Base-by-base conservation (phyloP, 768 basidiomycete species). In the Podaxis sp. region DNA sequence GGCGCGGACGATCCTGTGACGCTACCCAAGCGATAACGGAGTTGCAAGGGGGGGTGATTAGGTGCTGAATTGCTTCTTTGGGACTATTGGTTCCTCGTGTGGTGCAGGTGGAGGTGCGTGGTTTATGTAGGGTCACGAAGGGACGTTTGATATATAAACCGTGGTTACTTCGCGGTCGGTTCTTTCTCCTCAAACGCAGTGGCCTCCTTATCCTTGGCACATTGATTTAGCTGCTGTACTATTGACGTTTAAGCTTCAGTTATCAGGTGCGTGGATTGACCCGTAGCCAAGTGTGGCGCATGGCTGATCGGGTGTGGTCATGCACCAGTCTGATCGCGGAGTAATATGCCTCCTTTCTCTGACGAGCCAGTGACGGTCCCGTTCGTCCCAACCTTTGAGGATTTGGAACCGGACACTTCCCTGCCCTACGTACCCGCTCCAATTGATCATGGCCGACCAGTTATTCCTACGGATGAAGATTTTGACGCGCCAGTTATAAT, bases 391-490 rank as follows among this genome's bases (percentile, higher is more conserved):
- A 24, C 15, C n/a, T 52, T 52, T 17, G 59, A 60, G 47, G 59
- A 43, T 22, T 12, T 17, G 7, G 43, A 49, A 33, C 17, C 5
- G 6, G 15, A n/a, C n/a, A 27, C 3, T 11, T 37, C 13, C 25
- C 37, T 12, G 2, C 41, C 29, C 27, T 1, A 37, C 49, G 54
- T 55, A 38, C 54, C 27, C 33, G 25, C 19, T 46, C 25, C 60
- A 40, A 4, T 33, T 33, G 57, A 58, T 43, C 52, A 51, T 47
- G 38, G 50, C 17, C 53, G 22, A 19, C 57, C 59, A 55, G 61
- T 55, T 24, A 62, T 62, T 58, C 52, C 57, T 40, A 43, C 51
- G 24, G 61, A 65, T 24, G 22, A 13, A 15, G 64, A 63, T 50
- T 38, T 38, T 11, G 36, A 52, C 24, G 29, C 17, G 27, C 49